phyloP scores from a whole-genome alignment of 179 eudicot genomes.

The Pouteria campechiana region DNA sequence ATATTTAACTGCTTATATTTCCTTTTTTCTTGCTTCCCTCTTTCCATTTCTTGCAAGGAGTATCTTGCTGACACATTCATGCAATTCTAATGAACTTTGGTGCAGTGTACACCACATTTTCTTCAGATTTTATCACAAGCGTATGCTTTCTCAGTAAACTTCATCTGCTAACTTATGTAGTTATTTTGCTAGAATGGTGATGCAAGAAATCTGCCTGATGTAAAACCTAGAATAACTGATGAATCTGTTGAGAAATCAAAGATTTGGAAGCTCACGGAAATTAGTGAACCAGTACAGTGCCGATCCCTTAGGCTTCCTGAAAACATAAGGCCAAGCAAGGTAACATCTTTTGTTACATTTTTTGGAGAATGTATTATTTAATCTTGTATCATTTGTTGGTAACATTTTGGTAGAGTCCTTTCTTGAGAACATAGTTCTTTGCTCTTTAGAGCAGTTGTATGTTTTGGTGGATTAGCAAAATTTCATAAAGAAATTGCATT shows the following conservation, averaged over 20 bases:
- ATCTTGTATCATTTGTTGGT: no score
- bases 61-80: neutral
- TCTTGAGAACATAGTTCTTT: no score
- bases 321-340: constrained; percentile 47
- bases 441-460: no score
- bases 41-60: neutral
- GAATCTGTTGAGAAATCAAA: constrained; percentile 55
- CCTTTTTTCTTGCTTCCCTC: neutral
- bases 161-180: no score
- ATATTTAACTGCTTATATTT: no score
- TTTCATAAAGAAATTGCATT: no score
- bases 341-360: constrained; percentile 8
- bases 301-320: constrained; percentile 79
- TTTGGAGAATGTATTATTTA: neutral
- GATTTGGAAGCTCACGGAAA: constrained; percentile 58
- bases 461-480: no score
- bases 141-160: neutral
- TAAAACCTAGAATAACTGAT: constrained; percentile 51
- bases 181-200: constrained; percentile 50
- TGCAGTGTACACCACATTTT: neutral
- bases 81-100: neutral
- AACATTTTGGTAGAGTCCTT: no score
- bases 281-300: constrained; percentile 55
- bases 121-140: neutral
- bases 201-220: constrained; percentile 40